Conservation (phyloP, 768 basidiomycete genomes). For the Vararia minispora region DNA sequence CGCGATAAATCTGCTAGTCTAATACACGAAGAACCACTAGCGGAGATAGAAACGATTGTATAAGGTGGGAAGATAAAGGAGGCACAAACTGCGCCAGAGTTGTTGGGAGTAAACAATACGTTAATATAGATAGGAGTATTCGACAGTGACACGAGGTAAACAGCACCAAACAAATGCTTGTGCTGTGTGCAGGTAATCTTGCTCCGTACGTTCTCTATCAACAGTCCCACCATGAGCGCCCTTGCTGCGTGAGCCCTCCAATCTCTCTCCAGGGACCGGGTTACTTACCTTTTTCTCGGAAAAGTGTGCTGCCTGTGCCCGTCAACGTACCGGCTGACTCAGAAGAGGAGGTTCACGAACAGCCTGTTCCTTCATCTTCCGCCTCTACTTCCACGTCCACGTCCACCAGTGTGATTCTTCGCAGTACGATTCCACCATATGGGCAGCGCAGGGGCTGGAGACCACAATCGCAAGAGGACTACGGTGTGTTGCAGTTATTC, state of each 20-base stretch:
- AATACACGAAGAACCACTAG: no score
- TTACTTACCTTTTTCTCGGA: constrained; percentile 7
- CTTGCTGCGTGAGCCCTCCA: constrained; percentile 57
- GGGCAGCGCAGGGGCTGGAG: constrained; percentile 82
- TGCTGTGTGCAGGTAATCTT: no score
- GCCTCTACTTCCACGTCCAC: constrained; percentile 23
- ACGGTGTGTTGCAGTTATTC: constrained; percentile 39
- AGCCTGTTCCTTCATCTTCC: constrained; percentile 19
- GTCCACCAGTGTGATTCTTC: constrained; percentile 40
- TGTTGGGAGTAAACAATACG: no score
- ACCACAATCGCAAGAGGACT: constrained; percentile 74
- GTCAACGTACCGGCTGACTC: constrained; percentile 36
- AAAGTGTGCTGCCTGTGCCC: constrained; percentile 60
- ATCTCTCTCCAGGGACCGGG: background rate
- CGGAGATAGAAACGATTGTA: no score
- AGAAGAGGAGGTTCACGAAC: constrained; percentile 45
- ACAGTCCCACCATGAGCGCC: constrained; percentile 51
- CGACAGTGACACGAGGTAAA: no score
- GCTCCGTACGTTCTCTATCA: no score
- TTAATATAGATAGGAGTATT: no score
- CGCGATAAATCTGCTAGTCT: no score
- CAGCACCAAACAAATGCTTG: no score
- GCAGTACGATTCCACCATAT: constrained; percentile 64
- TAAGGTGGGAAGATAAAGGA: no score
- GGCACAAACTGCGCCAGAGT: no score